Conservation (phyloP, 805 yeast species). For the Yamadazyma akitaensis region DNA sequence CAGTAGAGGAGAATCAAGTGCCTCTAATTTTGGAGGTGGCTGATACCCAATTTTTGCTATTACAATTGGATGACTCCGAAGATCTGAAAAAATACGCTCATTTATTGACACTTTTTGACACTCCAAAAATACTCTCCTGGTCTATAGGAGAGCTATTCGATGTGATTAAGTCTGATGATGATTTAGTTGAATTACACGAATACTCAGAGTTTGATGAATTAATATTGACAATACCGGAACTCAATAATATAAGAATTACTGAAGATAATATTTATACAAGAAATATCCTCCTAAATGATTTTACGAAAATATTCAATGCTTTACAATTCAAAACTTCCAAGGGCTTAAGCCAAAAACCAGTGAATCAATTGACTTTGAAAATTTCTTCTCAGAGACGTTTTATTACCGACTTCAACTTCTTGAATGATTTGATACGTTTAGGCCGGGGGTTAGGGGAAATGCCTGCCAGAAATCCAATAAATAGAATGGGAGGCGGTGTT, state of each 20-base stretch:
- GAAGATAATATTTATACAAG: conserved; percentile 30
- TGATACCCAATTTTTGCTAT: conserved; percentile 25
- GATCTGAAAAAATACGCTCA: conserved; percentile 10
- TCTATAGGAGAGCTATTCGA: conserved; percentile 26
- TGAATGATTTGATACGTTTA: conserved; percentile 19
- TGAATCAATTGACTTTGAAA: conserved; percentile 18
- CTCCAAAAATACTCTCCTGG: conserved; percentile 14
- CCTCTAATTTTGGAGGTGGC: conserved; percentile 24
- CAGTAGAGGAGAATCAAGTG: conserved; percentile 2
- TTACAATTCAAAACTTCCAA: conserved; percentile 14
- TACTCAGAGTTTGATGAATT: conserved; percentile 26
- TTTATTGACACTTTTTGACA: conserved; percentile 26
- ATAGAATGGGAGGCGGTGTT: neutral
- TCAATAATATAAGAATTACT: conserved; percentile 23
- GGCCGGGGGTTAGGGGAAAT: conserved; percentile 15
- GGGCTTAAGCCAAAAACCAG: neutral
- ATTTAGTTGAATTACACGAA: conserved; percentile 22
- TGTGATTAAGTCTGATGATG: conserved; percentile 24
- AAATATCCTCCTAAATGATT: conserved; percentile 24
- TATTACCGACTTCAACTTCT: conserved; percentile 23
- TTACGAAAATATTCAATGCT: conserved; percentile 21
- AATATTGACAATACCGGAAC: conserved; percentile 25
- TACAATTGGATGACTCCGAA: conserved; percentile 16
- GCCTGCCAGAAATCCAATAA: neutral
- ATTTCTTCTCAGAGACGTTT: conserved; percentile 24